Evolutionary conservation across 1,284 basidiomycete genomes (phyloP), one percentile per base, ranked within the genome.

Genomic region (Microstroma glucosiphilum): DNA sequence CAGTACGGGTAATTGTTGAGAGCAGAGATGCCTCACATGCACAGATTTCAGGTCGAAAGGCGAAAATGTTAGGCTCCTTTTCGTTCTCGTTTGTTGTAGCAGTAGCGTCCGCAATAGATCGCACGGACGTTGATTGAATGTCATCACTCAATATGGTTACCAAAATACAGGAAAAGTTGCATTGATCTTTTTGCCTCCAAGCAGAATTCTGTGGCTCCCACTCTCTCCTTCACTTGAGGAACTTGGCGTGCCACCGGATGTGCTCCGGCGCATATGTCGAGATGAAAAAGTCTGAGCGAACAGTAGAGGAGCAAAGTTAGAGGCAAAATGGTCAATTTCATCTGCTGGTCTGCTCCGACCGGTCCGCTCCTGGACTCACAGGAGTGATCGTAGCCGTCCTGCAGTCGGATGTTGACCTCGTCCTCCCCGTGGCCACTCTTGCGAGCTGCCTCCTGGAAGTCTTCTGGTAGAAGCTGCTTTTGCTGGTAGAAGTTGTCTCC

Each of bases 351-450:
- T 94, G 81, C 87, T 94, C 80, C 93, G 92, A 65, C 86, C 87
- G 56, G 2, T 7, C 6, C 43, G 43, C 30, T 37, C 43, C 43
- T 63, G 8, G 25, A 69, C 69, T 63, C 58, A 80, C 64, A 82
- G 79, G 64, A 68, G 80, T 97, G 94, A 78, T 98, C 93, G 77
- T 96, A 97, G 11, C 88, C 92, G 57, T 89, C 88, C 62, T 94
- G 91, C 67, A 86, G 83, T 66, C 90, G 84, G 19, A 96, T 87
- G 58, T 85, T 82, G 9, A 96, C 89, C 76, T 89, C 86, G n/a
- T 85, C 83, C 67, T 88, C 85, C 57, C 86, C 85, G 69, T 89
- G 85, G 1, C 89, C 89, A 8, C 86, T 84, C 60, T 86, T 84
- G 61, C 88, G 83, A 1, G 90, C 88, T 0, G 88, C 89, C 70